phyloP scores from a whole-genome alignment of 495 filamentous ascomycete genomes.

The Rhypophila decipiens region DNA sequence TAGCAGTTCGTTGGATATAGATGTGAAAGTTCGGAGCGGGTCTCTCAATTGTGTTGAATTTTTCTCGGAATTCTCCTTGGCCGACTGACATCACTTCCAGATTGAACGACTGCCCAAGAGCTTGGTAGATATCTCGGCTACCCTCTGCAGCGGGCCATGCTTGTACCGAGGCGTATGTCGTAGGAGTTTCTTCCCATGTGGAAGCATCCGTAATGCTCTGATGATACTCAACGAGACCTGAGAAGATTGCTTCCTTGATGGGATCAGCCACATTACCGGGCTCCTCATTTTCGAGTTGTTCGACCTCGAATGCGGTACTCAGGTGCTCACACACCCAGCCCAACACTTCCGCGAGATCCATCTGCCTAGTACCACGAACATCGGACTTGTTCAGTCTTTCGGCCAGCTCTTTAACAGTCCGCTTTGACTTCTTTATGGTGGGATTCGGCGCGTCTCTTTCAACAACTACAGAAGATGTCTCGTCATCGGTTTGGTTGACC shows the following conservation, averaged over 20 bases:
- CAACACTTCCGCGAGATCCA: conserved; percentile 94
- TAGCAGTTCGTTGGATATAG: conserved; percentile 75
- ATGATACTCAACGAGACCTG: conserved; percentile 38
- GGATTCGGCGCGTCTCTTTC: conserved; percentile 7
- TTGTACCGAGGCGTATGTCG: conserved; percentile 22
- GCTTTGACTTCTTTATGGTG: conserved; percentile 20
- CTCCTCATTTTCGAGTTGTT: conserved; percentile 39
- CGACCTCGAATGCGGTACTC: conserved; percentile 75
- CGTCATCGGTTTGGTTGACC: conserved; percentile 31
- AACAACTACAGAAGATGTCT: conserved; percentile 6
- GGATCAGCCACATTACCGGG: conserved; percentile 59
- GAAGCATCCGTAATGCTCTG: conserved; percentile 28
- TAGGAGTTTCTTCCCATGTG: conserved; percentile 24
- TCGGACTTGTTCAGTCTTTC: conserved; percentile 37
- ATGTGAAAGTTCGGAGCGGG: conserved; percentile 84
- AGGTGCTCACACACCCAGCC: conserved; percentile 84
- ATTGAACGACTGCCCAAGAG: conserved; percentile 79
- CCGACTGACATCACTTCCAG: conserved; percentile 62
- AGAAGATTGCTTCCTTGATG: conserved; percentile 59
- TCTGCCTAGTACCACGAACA: conserved; percentile 51
- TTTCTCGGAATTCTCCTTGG: too few relatives aligned
- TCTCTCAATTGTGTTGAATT: conserved; percentile 68
- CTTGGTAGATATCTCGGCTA: conserved; percentile 64
- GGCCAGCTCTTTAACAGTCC: conserved; percentile 35
- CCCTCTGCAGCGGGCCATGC: conserved; percentile 27